Evolutionary conservation across 441 rosid species (phyloP).

Genomic region (Adansonia rubrostipa): DNA sequence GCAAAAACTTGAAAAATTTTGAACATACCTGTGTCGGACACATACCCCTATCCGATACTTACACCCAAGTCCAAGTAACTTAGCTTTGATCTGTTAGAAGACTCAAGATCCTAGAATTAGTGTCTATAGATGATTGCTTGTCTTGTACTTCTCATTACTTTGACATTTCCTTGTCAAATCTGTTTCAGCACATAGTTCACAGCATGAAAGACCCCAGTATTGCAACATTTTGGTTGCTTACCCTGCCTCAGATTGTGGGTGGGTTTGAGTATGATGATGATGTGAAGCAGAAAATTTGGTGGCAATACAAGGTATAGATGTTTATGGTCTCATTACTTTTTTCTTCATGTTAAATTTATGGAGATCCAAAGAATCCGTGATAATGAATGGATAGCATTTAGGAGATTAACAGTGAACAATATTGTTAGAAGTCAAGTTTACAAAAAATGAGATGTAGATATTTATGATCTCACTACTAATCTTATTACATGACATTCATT

Average conservation of each 20-base stretch:
- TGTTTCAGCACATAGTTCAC: conserved; percentile 85
- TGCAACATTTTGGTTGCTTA: conserved; percentile 92
- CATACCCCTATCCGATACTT: too few species aligned
- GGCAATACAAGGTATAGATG: conserved; percentile 75
- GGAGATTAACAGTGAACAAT: neutral
- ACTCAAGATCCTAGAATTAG: conserved; percentile 10
- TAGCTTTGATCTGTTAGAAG: neutral
- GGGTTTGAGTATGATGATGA: conserved; percentile 83
- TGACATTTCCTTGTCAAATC: conserved; percentile 14
- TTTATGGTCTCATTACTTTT: neutral
- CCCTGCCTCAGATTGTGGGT: conserved; percentile 83
- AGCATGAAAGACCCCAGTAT: conserved; percentile 97
- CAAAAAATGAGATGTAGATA: conserved; percentile 39
- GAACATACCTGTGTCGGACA: too few species aligned
- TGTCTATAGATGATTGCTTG: neutral
- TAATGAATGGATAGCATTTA: neutral
- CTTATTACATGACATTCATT: neutral
- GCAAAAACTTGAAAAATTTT: too few species aligned
- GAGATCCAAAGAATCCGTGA: neutral
- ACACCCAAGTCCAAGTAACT: too few species aligned
- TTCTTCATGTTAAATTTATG: neutral
- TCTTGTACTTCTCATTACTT: neutral
- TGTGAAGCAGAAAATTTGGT: conserved; percentile 84
- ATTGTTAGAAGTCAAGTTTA: neutral
- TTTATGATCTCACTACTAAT: neutral